These are phyloP conservation scores for Wallacemonas collosoma DNA, from an alignment of 208 protist genomes.

Conservation along the genomic window DNA sequence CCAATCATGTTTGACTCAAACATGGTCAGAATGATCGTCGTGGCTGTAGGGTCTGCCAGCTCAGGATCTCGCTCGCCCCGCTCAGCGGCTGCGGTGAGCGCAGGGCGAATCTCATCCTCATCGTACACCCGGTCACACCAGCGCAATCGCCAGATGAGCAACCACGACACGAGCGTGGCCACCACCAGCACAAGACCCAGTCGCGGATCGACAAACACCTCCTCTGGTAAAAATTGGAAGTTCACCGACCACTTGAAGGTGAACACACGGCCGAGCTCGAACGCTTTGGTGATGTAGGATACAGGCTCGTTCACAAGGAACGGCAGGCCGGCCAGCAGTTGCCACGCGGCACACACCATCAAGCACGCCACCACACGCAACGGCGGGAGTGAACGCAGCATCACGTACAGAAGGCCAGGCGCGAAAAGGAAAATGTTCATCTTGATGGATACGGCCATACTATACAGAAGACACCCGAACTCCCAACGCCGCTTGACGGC, in stretches of 20 bases:
- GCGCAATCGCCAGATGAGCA: conserved; percentile 53
- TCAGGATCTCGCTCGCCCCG: background rate
- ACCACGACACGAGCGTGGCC: conserved; percentile 50
- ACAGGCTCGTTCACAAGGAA: conserved; percentile 58
- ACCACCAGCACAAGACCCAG: conserved; percentile 50
- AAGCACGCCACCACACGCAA: conserved; percentile 65
- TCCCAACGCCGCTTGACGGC: conserved; percentile 42
- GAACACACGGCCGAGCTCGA: conserved; percentile 77
- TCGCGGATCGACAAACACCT: conserved; percentile 45
- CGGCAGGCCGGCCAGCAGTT: conserved; percentile 60
- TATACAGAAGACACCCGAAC: conserved; percentile 69
- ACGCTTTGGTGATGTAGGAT: conserved; percentile 56
- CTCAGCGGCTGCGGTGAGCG: background rate
- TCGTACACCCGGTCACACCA: conserved; percentile 47
- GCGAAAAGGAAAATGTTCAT: conserved; percentile 96
- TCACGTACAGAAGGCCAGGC: conserved; percentile 83
- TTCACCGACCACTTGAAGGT: conserved; percentile 74
- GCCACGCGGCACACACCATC: conserved; percentile 47
- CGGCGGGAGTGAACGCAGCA: conserved; percentile 52
- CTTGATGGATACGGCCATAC: conserved; percentile 94
- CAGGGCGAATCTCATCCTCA: background rate
- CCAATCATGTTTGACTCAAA: conserved; percentile 93
- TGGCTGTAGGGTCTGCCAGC: conserved; percentile 3
- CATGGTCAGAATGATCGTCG: conserved; percentile 65
- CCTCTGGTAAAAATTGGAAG: conserved; percentile 71